Evolutionary conservation across 2,329 filamentous ascomycete genomes (phyloP), one percentile per base, ranked within the genome.

Genomic region (Claviceps sp.): DNA sequence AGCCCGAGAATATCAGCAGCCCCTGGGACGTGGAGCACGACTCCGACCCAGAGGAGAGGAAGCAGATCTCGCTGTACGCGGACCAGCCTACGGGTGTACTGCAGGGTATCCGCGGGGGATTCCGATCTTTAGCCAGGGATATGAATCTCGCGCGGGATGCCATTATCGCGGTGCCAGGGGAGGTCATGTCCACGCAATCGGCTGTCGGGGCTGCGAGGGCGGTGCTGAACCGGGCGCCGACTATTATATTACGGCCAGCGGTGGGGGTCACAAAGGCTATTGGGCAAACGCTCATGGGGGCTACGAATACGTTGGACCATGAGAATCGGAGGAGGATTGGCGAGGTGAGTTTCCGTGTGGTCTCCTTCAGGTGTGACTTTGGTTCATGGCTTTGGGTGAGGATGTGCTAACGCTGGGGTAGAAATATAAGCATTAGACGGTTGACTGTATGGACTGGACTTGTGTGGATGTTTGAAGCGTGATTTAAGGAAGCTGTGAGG

Each of bases 131-230:
- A 30, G 83, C 90, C 55, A 81, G 89, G 37, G 94, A 98, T 65
- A 73, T 98, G n/a, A 76, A 91, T 41, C 74, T 90, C 45, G 88
- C 93, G 0, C 77, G 84, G 52, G 89, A 98, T 68, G 93, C 91
- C 9, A 89, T 98, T 53, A 91, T 98, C 60, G 93, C 91, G 1
- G 88, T 98, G 26, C 91, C 93, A 0, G 87, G 85, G 0, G 91
- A 97, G 64, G 80, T 95, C 1, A 84, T 95, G 74, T 89, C 96
- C 61, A 89, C 86, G 61, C 79, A 82, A 22, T 89, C 81, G 54
- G 90, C 91, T 1, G 80, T 82, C 43, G 89, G 87, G 2, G 89
- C 87, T 1, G 88, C 89, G 14, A 82, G 74, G 61, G 90, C 85
- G 1, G 82, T 98, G 18, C 76, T 84, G 55, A 84, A 79, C 65